phyloP scores from a whole-genome alignment of 2,329 filamentous ascomycete genomes.

The Sarocladium brachiariae region DNA sequence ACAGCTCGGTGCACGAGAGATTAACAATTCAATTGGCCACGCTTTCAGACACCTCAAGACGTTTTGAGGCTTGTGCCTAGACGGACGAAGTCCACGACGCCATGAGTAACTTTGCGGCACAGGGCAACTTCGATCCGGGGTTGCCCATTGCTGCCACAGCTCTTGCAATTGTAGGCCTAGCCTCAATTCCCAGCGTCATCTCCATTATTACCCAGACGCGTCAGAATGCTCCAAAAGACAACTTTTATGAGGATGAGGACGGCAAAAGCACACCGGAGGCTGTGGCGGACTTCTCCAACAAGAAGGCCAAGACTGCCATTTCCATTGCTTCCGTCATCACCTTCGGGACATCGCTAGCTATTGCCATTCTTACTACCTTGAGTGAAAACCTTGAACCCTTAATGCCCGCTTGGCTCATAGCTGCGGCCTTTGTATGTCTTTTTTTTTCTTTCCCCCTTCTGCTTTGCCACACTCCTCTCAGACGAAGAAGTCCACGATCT shows the following conservation, averaged over 20 bases:
- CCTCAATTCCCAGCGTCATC: conserved; percentile 30
- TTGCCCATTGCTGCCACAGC: conserved; percentile 25
- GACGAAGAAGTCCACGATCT: not conserved
- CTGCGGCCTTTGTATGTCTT: conserved; percentile 54
- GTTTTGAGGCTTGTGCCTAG: not conserved
- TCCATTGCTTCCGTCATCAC: conserved; percentile 48
- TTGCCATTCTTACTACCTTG: conserved; percentile 41
- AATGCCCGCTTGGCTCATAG: conserved; percentile 53
- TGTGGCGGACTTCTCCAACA: conserved; percentile 54
- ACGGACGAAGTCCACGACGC: not conserved
- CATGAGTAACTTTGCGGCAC: conserved; percentile 10
- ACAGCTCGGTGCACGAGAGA: too few relatives aligned
- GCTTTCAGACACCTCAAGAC: not conserved
- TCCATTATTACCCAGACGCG: conserved; percentile 28
- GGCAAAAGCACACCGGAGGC: conserved; percentile 61
- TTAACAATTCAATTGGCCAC: too few relatives aligned
- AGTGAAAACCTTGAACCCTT: conserved; percentile 30
- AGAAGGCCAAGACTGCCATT: conserved; percentile 47
- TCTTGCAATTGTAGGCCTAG: conserved; percentile 27
- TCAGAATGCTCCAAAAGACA: conserved; percentile 30
- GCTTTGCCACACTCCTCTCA: conserved; percentile 13
- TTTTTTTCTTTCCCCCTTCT: conserved; percentile 10
- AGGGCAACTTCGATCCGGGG: conserved; percentile 9
- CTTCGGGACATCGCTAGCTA: conserved; percentile 46
- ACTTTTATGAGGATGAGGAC: conserved; percentile 62